Percentiles rank a stretch among this genome's conserved stretches.
phyloP scores from a whole-genome alignment of 2,329 filamentous ascomycete genomes.

The Aspergillus sp. region DNA sequence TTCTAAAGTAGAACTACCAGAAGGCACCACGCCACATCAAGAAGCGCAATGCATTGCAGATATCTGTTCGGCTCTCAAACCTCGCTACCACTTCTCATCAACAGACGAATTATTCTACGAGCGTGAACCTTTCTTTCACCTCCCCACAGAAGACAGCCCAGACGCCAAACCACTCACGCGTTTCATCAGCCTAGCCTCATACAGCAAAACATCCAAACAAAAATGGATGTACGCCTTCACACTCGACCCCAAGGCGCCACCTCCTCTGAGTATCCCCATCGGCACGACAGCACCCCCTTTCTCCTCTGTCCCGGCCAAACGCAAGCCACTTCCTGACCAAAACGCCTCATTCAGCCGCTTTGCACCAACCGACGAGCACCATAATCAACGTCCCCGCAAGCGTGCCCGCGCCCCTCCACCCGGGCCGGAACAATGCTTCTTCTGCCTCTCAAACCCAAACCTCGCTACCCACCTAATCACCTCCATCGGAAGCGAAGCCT shows the following conservation, averaged over 20 bases:
- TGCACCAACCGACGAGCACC: constrained; percentile 37
- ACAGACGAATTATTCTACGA: constrained; percentile 77
- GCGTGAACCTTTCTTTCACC: constrained; percentile 85
- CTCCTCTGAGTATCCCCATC: constrained; percentile 60
- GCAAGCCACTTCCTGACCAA: constrained; percentile 44
- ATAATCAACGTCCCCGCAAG: constrained; percentile 38
- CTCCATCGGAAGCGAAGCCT: constrained; percentile 82
- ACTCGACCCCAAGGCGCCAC: constrained; percentile 64
- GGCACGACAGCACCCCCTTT: constrained; percentile 75
- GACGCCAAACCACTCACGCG: constrained; percentile 68
- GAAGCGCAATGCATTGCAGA: constrained; percentile 72
- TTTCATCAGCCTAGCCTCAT: constrained; percentile 85
- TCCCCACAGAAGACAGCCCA: constrained; percentile 51
- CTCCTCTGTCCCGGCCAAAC: constrained; percentile 56
- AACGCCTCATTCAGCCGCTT: constrained; percentile 39
- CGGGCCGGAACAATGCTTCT: constrained; percentile 82
- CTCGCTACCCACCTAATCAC: constrained; percentile 84
- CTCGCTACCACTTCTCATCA: constrained; percentile 84
- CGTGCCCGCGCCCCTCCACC: constrained; percentile 51
- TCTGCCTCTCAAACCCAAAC: constrained; percentile 86
- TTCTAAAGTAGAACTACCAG: constrained; percentile 63
- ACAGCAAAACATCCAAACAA: constrained; percentile 71
- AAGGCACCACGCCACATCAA: constrained; percentile 51
- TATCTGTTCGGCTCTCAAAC: constrained; percentile 74
- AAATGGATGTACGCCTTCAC: constrained; percentile 64